Base-by-base conservation (phyloP, 805 yeast species). In the Candida corydali region DNA sequence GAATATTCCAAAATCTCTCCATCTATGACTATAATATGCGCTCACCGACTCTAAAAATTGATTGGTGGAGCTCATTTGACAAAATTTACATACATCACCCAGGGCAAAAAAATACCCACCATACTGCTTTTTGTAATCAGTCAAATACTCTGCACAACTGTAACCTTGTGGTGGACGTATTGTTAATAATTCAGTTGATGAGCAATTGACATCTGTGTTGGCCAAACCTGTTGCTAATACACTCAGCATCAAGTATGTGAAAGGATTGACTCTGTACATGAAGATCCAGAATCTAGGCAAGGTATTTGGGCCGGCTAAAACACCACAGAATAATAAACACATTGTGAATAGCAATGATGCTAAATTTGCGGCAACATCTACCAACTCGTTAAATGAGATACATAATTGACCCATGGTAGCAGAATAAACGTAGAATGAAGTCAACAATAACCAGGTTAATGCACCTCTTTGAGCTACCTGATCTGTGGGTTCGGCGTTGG, bases 261-360 rank as follows among this genome's bases (percentile, higher is more conserved):
- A 72, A 8, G 84, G 94, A 18, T 85, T 80, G 14, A 68, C 70
- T 46, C 82, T 73, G 74, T 83, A 81, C 88, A 86, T 82, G 55
- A 82, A 86, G 31, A 74, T 77, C 94, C 94, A 86, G 65, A 86
- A 86, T 1, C 85, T 78, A 9, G 94, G 93, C 78, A 84, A 72
- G 36, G 67, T 57, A 3, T 42, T 26, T 8, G 61, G 61, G 12
- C 79, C 75, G 49, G 79, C 86, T 40, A 80, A 63, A 39, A 82
- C 81, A 63, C 88, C 87, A 56, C 84, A 71, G 63, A 84, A 83
- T 16, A 79, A 63, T 38, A 82, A 68, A 49, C 75, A 57, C 52
- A 82, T 72, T 26, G 81, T 63, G 54, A 76, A 72, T 43, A 75
- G 57, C 45, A 82, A 57, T 28, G 81, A 70, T 36, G 71, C 62